Percentiles rank a stretch among this genome's conserved stretches.
phyloP scores from a whole-genome alignment of 129 eudicot genomes.

The Centaurea solstitialis region DNA sequence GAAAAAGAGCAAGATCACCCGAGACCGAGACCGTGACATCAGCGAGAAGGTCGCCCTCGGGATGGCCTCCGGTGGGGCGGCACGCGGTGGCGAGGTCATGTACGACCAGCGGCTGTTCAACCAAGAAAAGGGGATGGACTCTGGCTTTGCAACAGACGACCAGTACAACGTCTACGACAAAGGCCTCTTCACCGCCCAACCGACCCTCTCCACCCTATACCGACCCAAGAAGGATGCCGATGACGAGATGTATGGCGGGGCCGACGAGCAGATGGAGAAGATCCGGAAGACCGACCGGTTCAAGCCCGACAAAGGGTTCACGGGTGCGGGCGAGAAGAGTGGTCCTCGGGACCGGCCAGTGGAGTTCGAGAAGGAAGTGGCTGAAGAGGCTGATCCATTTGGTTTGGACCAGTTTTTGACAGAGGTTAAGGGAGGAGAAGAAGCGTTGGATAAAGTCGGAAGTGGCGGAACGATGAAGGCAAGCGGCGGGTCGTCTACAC shows the following conservation, averaged over 20 bases:
- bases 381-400: conserved; percentile 83
- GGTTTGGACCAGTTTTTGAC: conserved; percentile 85
- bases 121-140: conserved; percentile 93
- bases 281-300: conserved; percentile 76
- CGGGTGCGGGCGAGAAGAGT: conserved; percentile 57
- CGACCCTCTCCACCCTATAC: conserved; percentile 74
- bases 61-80: conserved; percentile 70
- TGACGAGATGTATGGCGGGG: conserved; percentile 79
- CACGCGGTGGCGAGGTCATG: conserved; percentile 80
- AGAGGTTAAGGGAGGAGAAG: conserved; percentile 73
- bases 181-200: conserved; percentile 78
- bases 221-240: conserved; percentile 82
- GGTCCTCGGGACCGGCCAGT: conserved; percentile 73
- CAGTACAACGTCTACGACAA: conserved; percentile 72
- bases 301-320: conserved; percentile 77
- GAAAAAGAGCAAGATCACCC: conserved; percentile 86
- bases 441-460: conserved; percentile 74
- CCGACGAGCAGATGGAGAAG: conserved; percentile 84
- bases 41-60: conserved; percentile 96
- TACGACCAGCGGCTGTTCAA: conserved; percentile 84
- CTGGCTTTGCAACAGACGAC: conserved; percentile 85
- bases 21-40: conserved; percentile 86
- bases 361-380: conserved; percentile 66
- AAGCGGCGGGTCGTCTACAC: conserved; percentile 63
- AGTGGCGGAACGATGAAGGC: conserved; percentile 86